Base-by-base conservation (phyloP, 805 yeast genomes). In the Jamesozyma rosinii region DNA sequence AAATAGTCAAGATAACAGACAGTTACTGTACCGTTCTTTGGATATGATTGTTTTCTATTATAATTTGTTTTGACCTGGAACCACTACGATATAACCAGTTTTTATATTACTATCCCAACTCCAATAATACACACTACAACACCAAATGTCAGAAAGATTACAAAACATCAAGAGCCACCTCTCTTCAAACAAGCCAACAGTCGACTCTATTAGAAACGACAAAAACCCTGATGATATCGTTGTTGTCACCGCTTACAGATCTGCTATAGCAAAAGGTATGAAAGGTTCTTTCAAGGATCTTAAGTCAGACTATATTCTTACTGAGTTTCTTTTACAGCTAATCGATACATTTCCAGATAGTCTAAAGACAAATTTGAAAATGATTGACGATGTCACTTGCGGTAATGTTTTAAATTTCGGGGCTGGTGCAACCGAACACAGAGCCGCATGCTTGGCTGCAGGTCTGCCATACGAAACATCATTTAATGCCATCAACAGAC, bases 361-460 rank as follows among this genome's bases (percentile, higher is more conserved):
- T 11, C 53, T 75, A 29, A 65, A 70, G 38, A 58, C 77, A 11
- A 75, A 77, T 44, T 72, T 77, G 44, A 66, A 69, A 37, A 59
- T 77, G 51, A 79, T 90, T 48, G 95, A 83, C 54, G 97, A 90
- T 57, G 81, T 90, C 45, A 81, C 81, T 27, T 81, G 86, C 49
- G 97, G 97, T 52, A 90, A 90, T 63, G 97, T 90, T 22, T 74
- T 89, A 59, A 87, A 89, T 68, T 75, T 77, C 38, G 95, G 95
- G 40, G 94, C 97, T 20, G 97, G 97, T 55, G 95, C 92, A 43
- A 82, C 83, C 44, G 97, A 89, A 67, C 95, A 86, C 67, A 74
- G 97, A 54, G 95, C 95, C 39, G 96, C 97, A 35, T 72, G 76
- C 52, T 74, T 90, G 45, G 92, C 89, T 18, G 94, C 97, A 10